phyloP scores from a whole-genome alignment of 768 basidiomycete genomes.

The Gelatoporia subvermispora region DNA sequence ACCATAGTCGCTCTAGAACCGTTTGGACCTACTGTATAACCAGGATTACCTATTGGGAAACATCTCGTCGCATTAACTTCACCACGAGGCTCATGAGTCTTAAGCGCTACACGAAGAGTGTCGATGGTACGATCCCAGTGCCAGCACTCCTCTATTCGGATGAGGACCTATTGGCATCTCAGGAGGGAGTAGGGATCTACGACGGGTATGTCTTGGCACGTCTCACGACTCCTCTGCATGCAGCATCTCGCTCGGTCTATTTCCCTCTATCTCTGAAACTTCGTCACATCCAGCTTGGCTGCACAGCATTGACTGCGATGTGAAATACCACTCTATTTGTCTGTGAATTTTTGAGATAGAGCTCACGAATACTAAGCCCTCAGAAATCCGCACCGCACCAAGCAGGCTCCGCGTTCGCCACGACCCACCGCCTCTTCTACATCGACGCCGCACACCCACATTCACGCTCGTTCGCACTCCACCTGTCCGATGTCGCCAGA shows the following conservation, averaged over 20 bases:
- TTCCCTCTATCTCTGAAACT: slow-evolving; percentile 4
- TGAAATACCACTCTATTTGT: background rate
- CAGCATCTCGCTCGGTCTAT: slow-evolving; percentile 4
- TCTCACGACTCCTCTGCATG: background rate
- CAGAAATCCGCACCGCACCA: slow-evolving; percentile 84
- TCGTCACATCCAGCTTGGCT: background rate
- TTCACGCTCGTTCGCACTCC: slow-evolving; percentile 62
- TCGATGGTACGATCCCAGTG: slow-evolving; percentile 78
- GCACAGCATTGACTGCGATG: background rate
- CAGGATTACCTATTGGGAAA: too few relatives aligned
- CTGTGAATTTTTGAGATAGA: background rate
- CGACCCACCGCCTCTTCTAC: slow-evolving; percentile 85
- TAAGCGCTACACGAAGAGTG: slow-evolving; percentile 44
- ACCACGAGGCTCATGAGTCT: too few relatives aligned
- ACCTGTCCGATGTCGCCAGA: slow-evolving; percentile 58
- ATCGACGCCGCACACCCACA: slow-evolving; percentile 48
- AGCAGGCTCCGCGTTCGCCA: slow-evolving; percentile 63
- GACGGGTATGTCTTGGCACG: slow-evolving; percentile 60
- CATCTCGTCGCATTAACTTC: too few relatives aligned
- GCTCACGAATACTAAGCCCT: slow-evolving; percentile 41
- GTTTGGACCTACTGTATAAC: too few relatives aligned
- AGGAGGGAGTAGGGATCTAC: slow-evolving; percentile 85
- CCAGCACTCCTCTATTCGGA: slow-evolving; percentile 74
- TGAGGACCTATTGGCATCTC: slow-evolving; percentile 68
- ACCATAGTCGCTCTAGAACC: too few relatives aligned